These are phyloP conservation scores for Porphyrellus cyaneotinctus DNA, from an alignment of 768 basidiomycete genomes.

Conservation along the genomic window DNA sequence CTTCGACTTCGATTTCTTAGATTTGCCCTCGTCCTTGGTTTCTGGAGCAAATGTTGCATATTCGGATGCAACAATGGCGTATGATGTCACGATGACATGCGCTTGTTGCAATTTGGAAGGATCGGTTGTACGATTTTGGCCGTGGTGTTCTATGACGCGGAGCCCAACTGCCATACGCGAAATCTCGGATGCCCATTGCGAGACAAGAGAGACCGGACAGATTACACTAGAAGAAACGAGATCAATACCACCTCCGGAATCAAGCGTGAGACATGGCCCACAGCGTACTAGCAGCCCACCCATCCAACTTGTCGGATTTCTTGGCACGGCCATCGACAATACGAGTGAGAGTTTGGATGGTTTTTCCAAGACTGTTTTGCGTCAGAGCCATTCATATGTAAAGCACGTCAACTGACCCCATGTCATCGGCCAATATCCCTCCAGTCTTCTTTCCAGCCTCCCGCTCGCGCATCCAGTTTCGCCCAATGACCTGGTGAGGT, in stretches of 20 bases:
- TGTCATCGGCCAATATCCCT: slow-evolving; percentile 90
- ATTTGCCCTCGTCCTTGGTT: slow-evolving; percentile 53
- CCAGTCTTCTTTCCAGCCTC: slow-evolving; percentile 77
- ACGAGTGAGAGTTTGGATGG: slow-evolving; percentile 83
- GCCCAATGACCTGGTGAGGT: slow-evolving; percentile 84
- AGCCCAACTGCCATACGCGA: slow-evolving; percentile 63
- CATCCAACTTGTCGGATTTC: slow-evolving; percentile 64
- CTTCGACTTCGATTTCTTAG: slow-evolving; percentile 38
- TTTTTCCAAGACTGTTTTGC: slow-evolving; percentile 67
- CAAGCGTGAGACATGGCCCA: slow-evolving; percentile 25
- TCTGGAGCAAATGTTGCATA: slow-evolving; percentile 49
- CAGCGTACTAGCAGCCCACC: slow-evolving; percentile 72
- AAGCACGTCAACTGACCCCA: slow-evolving; percentile 53
- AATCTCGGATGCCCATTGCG: slow-evolving; percentile 90
- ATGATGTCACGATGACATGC: slow-evolving; percentile 85
- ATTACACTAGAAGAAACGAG: slow-evolving; percentile 57
- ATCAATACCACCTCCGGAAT: background rate
- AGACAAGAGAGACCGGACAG: slow-evolving; percentile 81
- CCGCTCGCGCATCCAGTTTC: slow-evolving; percentile 83
- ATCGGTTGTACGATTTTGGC: slow-evolving; percentile 66
- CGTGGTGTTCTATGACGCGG: slow-evolving; percentile 81
- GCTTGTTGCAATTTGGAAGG: slow-evolving; percentile 47
- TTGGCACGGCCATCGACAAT: slow-evolving; percentile 79
- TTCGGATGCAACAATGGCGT: slow-evolving; percentile 80
- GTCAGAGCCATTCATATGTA: slow-evolving; percentile 4